Conservation (phyloP, 305 asterid species). For the Fraxinus angustifolia region DNA sequence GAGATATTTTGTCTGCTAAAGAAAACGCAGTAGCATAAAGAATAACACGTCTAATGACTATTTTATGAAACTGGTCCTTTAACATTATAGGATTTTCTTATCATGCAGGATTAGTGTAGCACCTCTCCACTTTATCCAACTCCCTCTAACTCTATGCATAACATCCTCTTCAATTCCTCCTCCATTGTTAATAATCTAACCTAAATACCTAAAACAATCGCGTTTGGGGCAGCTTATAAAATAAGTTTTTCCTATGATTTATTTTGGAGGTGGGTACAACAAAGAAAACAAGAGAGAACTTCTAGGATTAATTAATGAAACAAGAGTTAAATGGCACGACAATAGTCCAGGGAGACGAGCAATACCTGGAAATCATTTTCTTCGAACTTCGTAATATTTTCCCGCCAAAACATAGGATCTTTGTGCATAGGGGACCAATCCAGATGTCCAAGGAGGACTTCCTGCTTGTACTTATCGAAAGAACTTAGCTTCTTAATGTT, state of each 20-base stretch:
- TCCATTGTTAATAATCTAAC: not conserved
- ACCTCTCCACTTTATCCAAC: not conserved
- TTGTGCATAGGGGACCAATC: conserved; percentile 97
- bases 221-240: not conserved
- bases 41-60: not conserved
- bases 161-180: not conserved
- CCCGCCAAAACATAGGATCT: conserved; percentile 84
- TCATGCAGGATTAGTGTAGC: not conserved
- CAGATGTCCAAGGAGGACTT: conserved; percentile 86
- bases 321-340: not conserved
- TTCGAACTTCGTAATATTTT: conserved; percentile 63
- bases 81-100: not conserved
- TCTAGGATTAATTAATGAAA: not conserved
- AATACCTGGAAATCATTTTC: conserved; percentile 87
- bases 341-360: not conserved
- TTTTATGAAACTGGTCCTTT: not conserved
- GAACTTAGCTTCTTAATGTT: conserved; percentile 79
- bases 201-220: not conserved
- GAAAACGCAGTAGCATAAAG: not conserved
- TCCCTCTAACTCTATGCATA: not conserved
- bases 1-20: not conserved
- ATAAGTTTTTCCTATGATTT: not conserved
- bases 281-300: not conserved
- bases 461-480: conserved; percentile 83
- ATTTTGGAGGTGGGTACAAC: not conserved